Base-by-base conservation (phyloP, 306 rosid genomes). In the Pyrus pyrifolia region DNA sequence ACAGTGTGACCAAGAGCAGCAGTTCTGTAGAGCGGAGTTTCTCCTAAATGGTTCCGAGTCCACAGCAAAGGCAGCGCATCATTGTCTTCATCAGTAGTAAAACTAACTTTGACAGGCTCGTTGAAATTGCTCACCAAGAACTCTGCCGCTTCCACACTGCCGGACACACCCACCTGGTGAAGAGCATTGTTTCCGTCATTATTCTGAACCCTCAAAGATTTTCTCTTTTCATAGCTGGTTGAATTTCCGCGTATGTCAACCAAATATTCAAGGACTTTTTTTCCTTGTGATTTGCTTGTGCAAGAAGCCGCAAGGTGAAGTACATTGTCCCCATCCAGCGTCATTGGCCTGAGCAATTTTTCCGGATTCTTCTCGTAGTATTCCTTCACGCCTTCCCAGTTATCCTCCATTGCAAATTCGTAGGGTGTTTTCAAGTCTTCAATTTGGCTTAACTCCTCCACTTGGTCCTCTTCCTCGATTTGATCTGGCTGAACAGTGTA, bases 11-110 rank as follows among this genome's bases (percentile, higher is more conserved):
- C 82, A 6, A 31, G 42, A 25, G 77, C 71, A 31, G 70, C 84
- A 0, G 84, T 78, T 10, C 57, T 71, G 40, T 18, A 81, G 55
- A 81, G 8, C 11, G 81, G 84, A 22, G 84, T 76, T 76, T 81
- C 84, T 1, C 78, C 81, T 1, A 27, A 9, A 1, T 6, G 1
- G n/a, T 81, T 81, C 17, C 11, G 15, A 6, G 6, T 23, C 12
- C 25, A 10, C 2, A 80, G 60, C 49, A 74, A 59, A 1, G 11
- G 49, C 15, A 15, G 5, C 18, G 42, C 13, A 60, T 12, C 9
- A 25, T 25, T 57, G 4, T n/a, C 5, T 21, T 57, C 17, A 11
- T 4, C 65, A 23, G 31, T 11, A 55, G 6, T 4, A 57, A 23
- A 35, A 35, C 40, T 35, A 2, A 35, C 40, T 6, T 35, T 35